Evolutionary conservation across 2,329 filamentous ascomycete genomes (phyloP), one percentile per base, ranked within the genome.

Genomic region (Huntiella abstrusa): DNA sequence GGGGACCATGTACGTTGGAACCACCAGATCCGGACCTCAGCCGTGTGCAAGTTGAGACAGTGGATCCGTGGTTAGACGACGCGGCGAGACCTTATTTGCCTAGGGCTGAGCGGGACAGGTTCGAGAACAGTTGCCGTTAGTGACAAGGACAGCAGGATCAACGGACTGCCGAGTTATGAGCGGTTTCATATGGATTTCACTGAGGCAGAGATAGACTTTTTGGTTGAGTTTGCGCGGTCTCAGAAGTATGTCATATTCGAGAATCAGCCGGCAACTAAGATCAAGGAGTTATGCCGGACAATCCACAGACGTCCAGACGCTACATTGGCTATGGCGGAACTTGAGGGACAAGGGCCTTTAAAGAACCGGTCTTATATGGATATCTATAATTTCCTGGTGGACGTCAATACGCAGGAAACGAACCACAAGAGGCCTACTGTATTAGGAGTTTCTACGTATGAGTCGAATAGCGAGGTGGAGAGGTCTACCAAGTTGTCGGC

Each of bases 151-250:
- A 10, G 35, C 12, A 13, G 33, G 37, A 11, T 38, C 45, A 10
- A 38, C 34, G n/a, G 17, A 4, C 6, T 49, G 22, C 33, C 43
- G 15, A 12, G 28, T 16, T 12, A 13, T 16, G 13, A 36, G 12
- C 32, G 42, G 32, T 48, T 45, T 37, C 69, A 71, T 50, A 64
- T 68, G 5, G 69, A 70, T 52, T 70, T 71, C 37, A 57, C 58
- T 0, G 38, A 50, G 0, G 55, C 60, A 1, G 68, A 71, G 49
- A 52, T 65, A 6, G 45, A 55, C 10, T 56, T 12, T 40, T 53
- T 41, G 43, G 42, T 47, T 6, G 48, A 45, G 6, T 45, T 50
- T 8, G 48, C 54, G 1, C 45, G 51, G 28, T 28, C 22, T 28
- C 22, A 28, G 8, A 45, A 33, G 5, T 38, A 43, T 11, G 36